Evolutionary conservation across 371 early-diverging fungal genomes (phyloP).

Genomic region (Apophysomyces ossiformis): DNA sequence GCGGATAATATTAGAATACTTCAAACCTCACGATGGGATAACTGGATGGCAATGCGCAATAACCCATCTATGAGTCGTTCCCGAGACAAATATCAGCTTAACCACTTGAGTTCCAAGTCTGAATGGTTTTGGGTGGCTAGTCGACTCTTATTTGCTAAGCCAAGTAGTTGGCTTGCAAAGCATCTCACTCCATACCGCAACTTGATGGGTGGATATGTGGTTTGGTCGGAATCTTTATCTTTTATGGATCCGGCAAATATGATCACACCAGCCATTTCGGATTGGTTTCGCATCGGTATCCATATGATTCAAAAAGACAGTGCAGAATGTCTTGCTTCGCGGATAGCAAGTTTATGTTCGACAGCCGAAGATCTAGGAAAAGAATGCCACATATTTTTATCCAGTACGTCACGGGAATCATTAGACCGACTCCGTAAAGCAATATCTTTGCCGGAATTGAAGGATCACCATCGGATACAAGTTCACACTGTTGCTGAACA

Average conservation of each 20-base stretch:
- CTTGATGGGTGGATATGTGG: constrained; percentile 42
- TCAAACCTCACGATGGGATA: constrained; percentile 12
- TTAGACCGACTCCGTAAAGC: constrained; percentile 17
- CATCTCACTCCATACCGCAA: constrained; percentile 35
- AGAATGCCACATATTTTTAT: constrained; percentile 41
- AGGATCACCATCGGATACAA: constrained; percentile 4
- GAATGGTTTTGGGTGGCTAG: constrained; percentile 46
- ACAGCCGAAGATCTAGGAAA: constrained; percentile 20
- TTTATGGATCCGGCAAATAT: constrained; percentile 20
- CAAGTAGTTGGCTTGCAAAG: constrained; percentile 28
- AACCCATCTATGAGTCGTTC: constrained; percentile 26
- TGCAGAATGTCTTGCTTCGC: constrained; percentile 26
- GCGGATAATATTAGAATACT: constrained; percentile 11
- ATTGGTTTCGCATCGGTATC: constrained; percentile 45
- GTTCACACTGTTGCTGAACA: constrained; percentile 37
- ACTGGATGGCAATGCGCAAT: constrained; percentile 17
- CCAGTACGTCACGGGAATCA: constrained; percentile 12
- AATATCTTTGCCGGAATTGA: constrained; percentile 8
- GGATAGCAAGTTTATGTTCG: constrained; percentile 26
- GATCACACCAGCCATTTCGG: constrained; percentile 14
- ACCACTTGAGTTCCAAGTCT: constrained; percentile 22
- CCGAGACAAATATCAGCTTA: constrained; percentile 38
- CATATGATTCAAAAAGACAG: constrained; percentile 15
- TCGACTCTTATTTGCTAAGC: constrained; percentile 40
- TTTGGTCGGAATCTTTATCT: constrained; percentile 21